Evolutionary conservation across 1,284 basidiomycete genomes (phyloP).

Genomic region (Sporisorium exsertum): DNA sequence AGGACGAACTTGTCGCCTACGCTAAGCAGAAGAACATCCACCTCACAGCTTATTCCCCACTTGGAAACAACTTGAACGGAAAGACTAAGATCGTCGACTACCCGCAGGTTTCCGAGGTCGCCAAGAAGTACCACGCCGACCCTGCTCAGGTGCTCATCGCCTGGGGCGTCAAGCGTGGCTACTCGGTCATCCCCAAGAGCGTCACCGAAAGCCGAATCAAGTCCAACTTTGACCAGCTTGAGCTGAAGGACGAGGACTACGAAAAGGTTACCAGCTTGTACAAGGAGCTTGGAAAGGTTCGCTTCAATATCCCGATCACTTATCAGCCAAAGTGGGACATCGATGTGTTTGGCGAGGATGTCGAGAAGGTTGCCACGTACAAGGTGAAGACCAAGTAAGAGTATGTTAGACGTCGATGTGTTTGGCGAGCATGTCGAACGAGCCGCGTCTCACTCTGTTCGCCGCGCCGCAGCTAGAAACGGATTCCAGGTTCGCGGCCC

Average conservation of each 20-base stretch:
- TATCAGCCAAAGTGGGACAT: slow-evolving; percentile 61
- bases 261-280: slow-evolving; percentile 55
- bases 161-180: slow-evolving; percentile 70
- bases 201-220: slow-evolving; percentile 68
- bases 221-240: slow-evolving; percentile 68
- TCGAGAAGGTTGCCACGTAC: slow-evolving; percentile 53
- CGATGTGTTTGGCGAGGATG: slow-evolving; percentile 61
- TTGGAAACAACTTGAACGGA: slow-evolving; percentile 68
- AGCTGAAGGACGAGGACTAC: slow-evolving; percentile 66
- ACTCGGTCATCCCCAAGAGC: slow-evolving; percentile 70
- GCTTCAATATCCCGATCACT: slow-evolving; percentile 65
- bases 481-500: no score
- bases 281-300: slow-evolving; percentile 59
- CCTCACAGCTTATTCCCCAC: slow-evolving; percentile 70
- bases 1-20: slow-evolving; percentile 64
- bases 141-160: slow-evolving; percentile 70
- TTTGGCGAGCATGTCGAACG: slow-evolving; percentile 63
- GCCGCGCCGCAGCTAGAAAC: no score
- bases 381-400: slow-evolving; percentile 56
- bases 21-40: slow-evolving; percentile 62
- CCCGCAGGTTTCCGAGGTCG: slow-evolving; percentile 67
- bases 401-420: slow-evolving; percentile 49
- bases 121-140: slow-evolving; percentile 66
- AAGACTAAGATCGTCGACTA: slow-evolving; percentile 64
- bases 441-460: no score